phyloP scores from a whole-genome alignment of 306 rosid genomes.

The Begonia peltatifolia region DNA sequence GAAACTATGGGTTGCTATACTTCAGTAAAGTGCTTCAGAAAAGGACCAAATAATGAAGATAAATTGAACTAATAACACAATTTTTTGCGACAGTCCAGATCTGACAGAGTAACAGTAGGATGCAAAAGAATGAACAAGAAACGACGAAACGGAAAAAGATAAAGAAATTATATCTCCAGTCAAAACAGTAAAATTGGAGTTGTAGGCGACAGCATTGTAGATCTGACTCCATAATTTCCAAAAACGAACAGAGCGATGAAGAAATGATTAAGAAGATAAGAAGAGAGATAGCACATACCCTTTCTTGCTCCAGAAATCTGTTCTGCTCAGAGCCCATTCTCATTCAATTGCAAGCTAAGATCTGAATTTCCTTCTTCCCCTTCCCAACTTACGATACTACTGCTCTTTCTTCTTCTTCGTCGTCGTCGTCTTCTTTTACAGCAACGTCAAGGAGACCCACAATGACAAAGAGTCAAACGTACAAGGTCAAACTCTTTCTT shows the following conservation, averaged over 20 bases:
- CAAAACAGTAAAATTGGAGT: neutral
- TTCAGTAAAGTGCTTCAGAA: neutral
- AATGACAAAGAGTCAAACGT: too few relatives aligned
- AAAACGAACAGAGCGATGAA: neutral
- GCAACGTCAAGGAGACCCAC: too few relatives aligned
- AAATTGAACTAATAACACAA: neutral
- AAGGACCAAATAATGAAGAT: neutral
- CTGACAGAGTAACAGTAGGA: neutral
- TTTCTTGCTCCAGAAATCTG: constrained; percentile 70
- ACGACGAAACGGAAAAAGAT: neutral
- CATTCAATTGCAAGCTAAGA: neutral
- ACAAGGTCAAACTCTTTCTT: too few relatives aligned
- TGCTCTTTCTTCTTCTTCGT: too few relatives aligned
- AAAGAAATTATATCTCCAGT: neutral
- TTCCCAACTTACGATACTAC: too few relatives aligned
- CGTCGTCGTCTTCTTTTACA: too few relatives aligned
- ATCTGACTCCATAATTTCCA: neutral
- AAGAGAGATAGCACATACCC: constrained; percentile 28
- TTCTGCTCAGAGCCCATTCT: constrained; percentile 80
- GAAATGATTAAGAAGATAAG: neutral
- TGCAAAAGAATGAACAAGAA: neutral
- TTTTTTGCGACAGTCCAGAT: neutral
- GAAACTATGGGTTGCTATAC: too few relatives aligned
- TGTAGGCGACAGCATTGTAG: neutral
- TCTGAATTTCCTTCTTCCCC: too few relatives aligned